phyloP scores from a whole-genome alignment of 176 grass and related monocot genomes.

The Olyra latifolia region DNA sequence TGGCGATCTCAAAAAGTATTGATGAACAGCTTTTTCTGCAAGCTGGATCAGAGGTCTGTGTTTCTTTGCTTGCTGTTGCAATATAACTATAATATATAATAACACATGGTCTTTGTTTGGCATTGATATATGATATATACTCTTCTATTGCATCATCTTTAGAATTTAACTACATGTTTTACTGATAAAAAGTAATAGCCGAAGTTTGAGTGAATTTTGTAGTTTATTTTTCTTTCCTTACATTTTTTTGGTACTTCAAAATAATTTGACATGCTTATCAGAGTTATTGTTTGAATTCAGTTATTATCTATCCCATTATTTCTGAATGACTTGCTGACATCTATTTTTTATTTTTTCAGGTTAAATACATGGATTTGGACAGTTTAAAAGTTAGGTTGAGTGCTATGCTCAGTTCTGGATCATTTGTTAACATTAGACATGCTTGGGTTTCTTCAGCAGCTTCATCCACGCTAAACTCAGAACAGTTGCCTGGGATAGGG shows the following conservation, averaged over 20 bases:
- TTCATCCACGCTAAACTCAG: not conserved
- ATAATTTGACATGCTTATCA: not conserved
- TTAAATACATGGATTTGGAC: constrained; percentile 35
- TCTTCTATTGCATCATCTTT: not conserved
- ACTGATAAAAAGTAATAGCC: not conserved
- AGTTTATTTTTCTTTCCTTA: constrained; percentile 1
- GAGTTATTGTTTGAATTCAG: not conserved
- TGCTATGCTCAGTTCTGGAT: constrained; percentile 23
- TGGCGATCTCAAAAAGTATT: constrained; percentile 17
- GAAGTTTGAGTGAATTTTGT: constrained; percentile 10
- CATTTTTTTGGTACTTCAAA: not conserved
- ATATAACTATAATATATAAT: constrained; percentile 6
- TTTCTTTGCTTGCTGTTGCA: constrained; percentile 24
- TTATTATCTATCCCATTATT: not conserved
- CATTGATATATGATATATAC: constrained; percentile 1
- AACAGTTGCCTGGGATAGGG: constrained; percentile 30
- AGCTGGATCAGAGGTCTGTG: constrained; percentile 33
- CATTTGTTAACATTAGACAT: constrained; percentile 2
- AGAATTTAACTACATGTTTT: not conserved
- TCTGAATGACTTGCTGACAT: constrained; percentile 32
- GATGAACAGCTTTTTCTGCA: constrained; percentile 32
- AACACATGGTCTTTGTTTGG: constrained; percentile 2
- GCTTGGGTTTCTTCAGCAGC: constrained; percentile 11
- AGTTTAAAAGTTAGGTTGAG: constrained; percentile 33
- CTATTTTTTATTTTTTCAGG: constrained; percentile 27